These are phyloP conservation scores for Ganoderma lingzhi DNA, from an alignment of 1,284 basidiomycete species.

Conservation along the genomic window DNA sequence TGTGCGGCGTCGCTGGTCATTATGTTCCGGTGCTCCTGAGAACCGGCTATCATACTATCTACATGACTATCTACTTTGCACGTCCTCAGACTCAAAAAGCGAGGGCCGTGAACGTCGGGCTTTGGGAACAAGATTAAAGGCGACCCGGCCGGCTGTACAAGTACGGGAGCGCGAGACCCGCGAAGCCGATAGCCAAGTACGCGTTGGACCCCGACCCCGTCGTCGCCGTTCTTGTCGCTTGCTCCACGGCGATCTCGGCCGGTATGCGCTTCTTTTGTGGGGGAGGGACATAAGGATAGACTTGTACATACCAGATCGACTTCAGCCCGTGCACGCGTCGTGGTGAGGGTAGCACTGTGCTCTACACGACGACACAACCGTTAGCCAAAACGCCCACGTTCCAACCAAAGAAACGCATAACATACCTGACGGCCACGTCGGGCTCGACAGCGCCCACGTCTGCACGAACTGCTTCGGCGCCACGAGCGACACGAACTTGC, in stretches of 20 bases:
- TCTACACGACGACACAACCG: conserved; percentile 52
- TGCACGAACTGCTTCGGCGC: conserved; percentile 86
- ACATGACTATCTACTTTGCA: no score
- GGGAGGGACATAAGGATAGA: conserved; percentile 46
- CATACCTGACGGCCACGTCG: conserved; percentile 88
- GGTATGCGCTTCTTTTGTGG: conserved; percentile 45
- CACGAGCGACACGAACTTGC: conserved; percentile 83
- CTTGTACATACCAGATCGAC: conserved; percentile 86
- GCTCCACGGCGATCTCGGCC: conserved; percentile 25
- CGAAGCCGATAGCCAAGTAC: conserved; percentile 57
- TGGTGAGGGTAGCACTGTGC: conserved; percentile 86
- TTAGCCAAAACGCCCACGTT: no score
- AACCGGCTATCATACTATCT: no score
- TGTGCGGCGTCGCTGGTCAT: no score
- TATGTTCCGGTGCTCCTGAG: no score
- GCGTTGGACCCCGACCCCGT: conserved; percentile 29
- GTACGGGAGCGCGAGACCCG: conserved; percentile 62
- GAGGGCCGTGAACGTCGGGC: no score
- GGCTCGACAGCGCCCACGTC: conserved; percentile 88
- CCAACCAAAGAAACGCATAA: neutral
- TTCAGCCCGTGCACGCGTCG: conserved; percentile 79
- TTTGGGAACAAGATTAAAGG: no score
- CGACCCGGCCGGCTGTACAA: conserved; percentile 42
- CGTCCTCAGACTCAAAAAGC: no score
- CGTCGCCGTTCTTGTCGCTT: conserved; percentile 15